Base-by-base conservation (phyloP, 2,329 filamentous ascomycete genomes). In the Arthrocladium fulminans region DNA sequence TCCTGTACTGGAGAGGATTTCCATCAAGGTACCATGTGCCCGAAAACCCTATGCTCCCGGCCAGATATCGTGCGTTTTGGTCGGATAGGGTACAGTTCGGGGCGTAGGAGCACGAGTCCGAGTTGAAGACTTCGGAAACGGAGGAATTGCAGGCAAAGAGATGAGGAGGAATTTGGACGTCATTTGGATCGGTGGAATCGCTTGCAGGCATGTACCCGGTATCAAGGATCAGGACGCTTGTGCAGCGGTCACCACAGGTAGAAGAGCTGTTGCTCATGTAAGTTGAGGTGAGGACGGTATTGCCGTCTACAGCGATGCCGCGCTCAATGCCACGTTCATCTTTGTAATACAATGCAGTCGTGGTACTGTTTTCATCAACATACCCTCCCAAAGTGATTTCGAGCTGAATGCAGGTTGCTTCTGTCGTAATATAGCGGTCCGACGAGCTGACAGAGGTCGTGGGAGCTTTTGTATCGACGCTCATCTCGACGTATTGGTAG, bases 31-130 rank as follows among this genome's bases (percentile, higher is more conserved):
- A 48, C 30, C 15, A 37, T 3, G 22, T 48, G 13, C 55, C 55
- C 2, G 51, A 48, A 52, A 52, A 59, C 19, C 55, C 57, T 17
- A 59, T 57, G 13, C 52, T 46, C 13, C 57, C 57, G 2, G 55
- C 55, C 5, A 57, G 30, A 41, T 58, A 57, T 5, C 38, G 50
- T 1, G 57, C 55, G 29, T 54, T 48, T 2, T 23, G 12, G 23
- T 59, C 52, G 2, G 45, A 39, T 15, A 51, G 30, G 15, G 32
- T 39, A 22, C 40, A 48, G 12, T 27, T 40, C n/a, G 29, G 15
- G 9, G 37, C 20, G 23, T 49, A 24, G 3, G 32, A 9, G 39
- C 32, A 44, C 8, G 48, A 47, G 15, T 20, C 13, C 13, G 32
- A 22, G 9, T 40, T 32, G n/a, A 48, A 32, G 4, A 48, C 49